Evolutionary conservation across 2,329 filamentous ascomycete species (phyloP).

Genomic region (Sarocladium oryzae): DNA sequence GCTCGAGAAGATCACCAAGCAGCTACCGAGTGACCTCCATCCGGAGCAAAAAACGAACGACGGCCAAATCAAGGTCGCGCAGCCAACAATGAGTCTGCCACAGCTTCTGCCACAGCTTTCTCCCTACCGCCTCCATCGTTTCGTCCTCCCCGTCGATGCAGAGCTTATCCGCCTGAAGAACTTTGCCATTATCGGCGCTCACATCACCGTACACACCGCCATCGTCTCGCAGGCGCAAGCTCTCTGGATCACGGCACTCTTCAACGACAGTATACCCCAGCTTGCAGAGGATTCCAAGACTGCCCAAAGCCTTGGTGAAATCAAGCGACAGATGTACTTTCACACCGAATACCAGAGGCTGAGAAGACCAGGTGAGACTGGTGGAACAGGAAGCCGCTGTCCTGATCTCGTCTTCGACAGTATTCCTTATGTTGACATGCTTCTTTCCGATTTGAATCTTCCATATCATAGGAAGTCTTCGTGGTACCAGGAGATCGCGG

Average conservation of each 20-base stretch:
- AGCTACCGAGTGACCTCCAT: not conserved
- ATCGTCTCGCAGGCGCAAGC: constrained; percentile 11
- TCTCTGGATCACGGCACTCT: constrained; percentile 11
- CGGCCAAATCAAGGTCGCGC: not conserved
- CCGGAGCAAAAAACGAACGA: not conserved
- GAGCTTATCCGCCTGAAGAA: constrained; percentile 9
- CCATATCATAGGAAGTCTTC: constrained; percentile 7
- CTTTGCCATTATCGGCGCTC: constrained; percentile 11
- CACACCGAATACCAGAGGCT: constrained; percentile 11
- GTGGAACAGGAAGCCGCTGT: constrained; percentile 10
- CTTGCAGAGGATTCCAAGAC: constrained; percentile 5
- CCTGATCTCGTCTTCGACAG: constrained; percentile 12
- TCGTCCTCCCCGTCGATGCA: constrained; percentile 9
- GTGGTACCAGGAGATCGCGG: constrained; percentile 9
- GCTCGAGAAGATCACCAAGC: not conserved
- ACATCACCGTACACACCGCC: constrained; percentile 11
- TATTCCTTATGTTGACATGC: constrained; percentile 11
- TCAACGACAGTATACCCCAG: constrained; percentile 7
- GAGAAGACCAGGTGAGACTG: constrained; percentile 10
- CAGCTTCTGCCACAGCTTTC: not conserved
- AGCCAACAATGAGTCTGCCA: not conserved
- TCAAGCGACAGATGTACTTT: not conserved
- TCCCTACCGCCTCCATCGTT: constrained; percentile 10
- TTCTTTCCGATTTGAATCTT: constrained; percentile 10
- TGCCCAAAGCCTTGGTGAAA: not conserved